Evolutionary conservation across 106 monocot genomes (phyloP), one percentile per base, ranked within the genome.

Genomic region (Agapanthus africanus): DNA sequence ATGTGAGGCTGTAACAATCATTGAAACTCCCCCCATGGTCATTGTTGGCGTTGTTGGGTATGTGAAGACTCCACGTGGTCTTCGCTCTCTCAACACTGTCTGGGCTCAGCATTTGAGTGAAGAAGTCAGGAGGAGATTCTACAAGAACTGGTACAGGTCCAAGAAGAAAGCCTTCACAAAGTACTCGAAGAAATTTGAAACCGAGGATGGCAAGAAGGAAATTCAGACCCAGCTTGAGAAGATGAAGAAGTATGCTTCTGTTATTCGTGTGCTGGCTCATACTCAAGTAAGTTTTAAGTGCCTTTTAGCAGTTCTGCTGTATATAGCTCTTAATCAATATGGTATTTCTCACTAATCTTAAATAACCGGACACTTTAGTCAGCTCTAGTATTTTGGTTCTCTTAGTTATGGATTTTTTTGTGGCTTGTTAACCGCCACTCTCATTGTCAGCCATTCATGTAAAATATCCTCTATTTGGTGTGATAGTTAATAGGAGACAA

Each of bases 91-190:
- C 21, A 90, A 87, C 18, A 81, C 87, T 0, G 81, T 90, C 3
- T 94, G 94, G 90, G 94, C 94, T 27, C 90, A 94, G 67, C 94
- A 90, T 80, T 83, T 94, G 3, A 90, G 85, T 59, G 94, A 94
- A 74, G 90, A 90, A 30, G 68, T 87, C 11, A 79, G 82, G 76
- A 94, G 94, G 59, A 83, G 94, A 41, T 94, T 94, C 76, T 94
- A 94, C 65, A 94, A 90, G 79, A 90, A 87, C 87, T 87, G 93
- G 90, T 87, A 76, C 68, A 87, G 76, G 62, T 69, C 73, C 78
- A 94, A 94, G 84, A 94, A 87, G 84, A 90, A 80, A 71, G 93
- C 93, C 26, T 94, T 94, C 35, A 84, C 82, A 27, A 90, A 82
- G 37, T 94, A 94, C 68, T 77, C 87, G 0, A 87, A 82, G 76